Evolutionary conservation across 805 yeast species (phyloP).

Genomic region (Kluyveromyces aestuarii): DNA sequence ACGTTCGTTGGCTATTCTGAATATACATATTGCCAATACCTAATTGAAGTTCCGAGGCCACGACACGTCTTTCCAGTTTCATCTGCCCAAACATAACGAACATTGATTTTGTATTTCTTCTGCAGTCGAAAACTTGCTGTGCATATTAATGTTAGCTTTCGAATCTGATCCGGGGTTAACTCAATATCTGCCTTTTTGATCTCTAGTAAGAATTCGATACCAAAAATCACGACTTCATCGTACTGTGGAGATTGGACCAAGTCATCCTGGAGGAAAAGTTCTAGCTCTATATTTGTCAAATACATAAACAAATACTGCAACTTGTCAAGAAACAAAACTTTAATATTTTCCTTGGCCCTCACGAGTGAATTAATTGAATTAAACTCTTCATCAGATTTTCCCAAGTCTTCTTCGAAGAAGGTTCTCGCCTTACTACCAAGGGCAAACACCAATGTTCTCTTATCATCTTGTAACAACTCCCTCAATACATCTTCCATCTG

Average conservation of each 20-base stretch:
- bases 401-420: conserved; percentile 15
- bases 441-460: conserved; percentile 16
- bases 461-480: neutral
- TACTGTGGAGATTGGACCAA: conserved; percentile 7
- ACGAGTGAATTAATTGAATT: conserved; percentile 10
- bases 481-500: conserved; percentile 2
- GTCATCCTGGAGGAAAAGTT: conserved; percentile 4
- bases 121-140: conserved; percentile 1
- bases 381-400: conserved; percentile 9
- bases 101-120: neutral
- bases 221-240: conserved; percentile 18
- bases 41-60: neutral
- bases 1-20: neutral
- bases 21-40: conserved; percentile 1
- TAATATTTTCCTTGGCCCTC: conserved; percentile 10
- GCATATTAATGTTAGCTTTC: conserved; percentile 1
- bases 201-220: conserved; percentile 17
- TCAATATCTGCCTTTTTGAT: neutral
- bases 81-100: conserved; percentile 1
- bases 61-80: neutral
- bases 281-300: conserved; percentile 24
- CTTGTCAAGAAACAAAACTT: conserved; percentile 22
- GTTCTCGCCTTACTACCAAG: conserved; percentile 19
- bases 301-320: conserved; percentile 27
- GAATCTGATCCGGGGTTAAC: neutral